Evolutionary conservation across 202 grass and related monocot genomes (phyloP), one percentile per base, ranked within the genome.

Genomic region (Dendrocalamus latiflorus): DNA sequence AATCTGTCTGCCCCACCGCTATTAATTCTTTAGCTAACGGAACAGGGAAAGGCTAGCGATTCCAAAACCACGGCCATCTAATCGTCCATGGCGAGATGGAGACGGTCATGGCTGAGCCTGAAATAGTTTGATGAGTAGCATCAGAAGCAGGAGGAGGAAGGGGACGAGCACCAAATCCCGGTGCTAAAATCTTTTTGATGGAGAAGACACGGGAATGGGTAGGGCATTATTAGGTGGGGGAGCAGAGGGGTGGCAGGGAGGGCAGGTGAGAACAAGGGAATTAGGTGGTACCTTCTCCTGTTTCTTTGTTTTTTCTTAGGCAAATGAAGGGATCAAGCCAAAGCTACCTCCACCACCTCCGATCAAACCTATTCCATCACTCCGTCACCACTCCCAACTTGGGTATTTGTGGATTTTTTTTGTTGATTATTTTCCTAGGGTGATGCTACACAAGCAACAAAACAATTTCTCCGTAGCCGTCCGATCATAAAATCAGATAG

Each of bases 21-120:
- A 59, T 72, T 78, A 86, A 57, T 84, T 87, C 63, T 90, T 90
- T 90, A 86, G 81, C 45, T 60, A 25, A 57, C 74, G 42, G 8
- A 54, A 8, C 51, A 75, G 62, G 83, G 68, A 83, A 75, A 83
- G 79, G 36, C 68, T 60, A 86, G 54, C 48, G 30, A 65, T 74
- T 45, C 76, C 50, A 21, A 75, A 21, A 20, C 77, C 65, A 56
- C 74, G 11, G 50, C 17, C 2, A 22, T 85, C 63, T 70, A 61
- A 71, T 76, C 45, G n/a, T n/a, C n/a, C n/a, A n/a, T n/a, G n/a
- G n/a, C n/a, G n/a, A n/a, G 16, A 14, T 64, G 36, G 58, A 21
- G 8, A 33, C 20, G 12, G 21, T 12, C 26, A 74, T 62, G 67
- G 69, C n/a, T n/a, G n/a, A n/a, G n/a, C n/a, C 13, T 38, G 2